phyloP scores from a whole-genome alignment of 176 grass and related monocot genomes.

The Pontederia paniculata region DNA sequence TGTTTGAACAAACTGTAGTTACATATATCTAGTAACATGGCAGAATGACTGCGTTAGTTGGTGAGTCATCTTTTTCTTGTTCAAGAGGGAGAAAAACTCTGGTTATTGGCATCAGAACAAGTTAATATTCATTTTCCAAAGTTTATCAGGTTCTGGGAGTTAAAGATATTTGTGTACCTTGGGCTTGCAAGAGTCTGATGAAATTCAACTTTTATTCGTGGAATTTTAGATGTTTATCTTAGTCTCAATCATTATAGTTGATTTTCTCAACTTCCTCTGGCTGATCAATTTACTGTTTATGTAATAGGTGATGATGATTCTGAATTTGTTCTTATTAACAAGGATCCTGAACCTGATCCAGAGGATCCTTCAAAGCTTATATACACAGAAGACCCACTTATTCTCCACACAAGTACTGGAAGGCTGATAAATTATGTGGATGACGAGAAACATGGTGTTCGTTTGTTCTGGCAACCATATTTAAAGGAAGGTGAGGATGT shows the following conservation, averaged over 20 bases:
- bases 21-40: too few species aligned
- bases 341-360: slow-evolving; percentile 30
- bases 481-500: slow-evolving; percentile 17
- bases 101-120: too few species aligned
- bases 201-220: too few species aligned
- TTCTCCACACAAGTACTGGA: slow-evolving; percentile 24
- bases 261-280: neutral
- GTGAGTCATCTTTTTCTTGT: too few species aligned
- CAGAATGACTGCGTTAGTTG: too few species aligned
- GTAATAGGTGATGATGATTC: slow-evolving; percentile 10
- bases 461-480: slow-evolving; percentile 21
- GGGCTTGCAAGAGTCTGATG: too few species aligned
- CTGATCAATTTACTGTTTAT: neutral
- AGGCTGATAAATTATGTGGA: slow-evolving; percentile 31
- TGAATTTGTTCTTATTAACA: slow-evolving; percentile 31
- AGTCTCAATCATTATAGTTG: neutral
- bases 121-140: too few species aligned
- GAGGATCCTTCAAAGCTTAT: slow-evolving; percentile 26
- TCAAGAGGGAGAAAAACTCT: too few species aligned
- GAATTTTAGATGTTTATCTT: neutral
- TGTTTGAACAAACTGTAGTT: neutral
- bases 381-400: slow-evolving; percentile 30
- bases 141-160: too few species aligned
- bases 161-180: too few species aligned
- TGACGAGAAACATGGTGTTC: slow-evolving; percentile 23